Conservation (phyloP, 1,139 yeast genomes). For the Pichia sp. region DNA sequence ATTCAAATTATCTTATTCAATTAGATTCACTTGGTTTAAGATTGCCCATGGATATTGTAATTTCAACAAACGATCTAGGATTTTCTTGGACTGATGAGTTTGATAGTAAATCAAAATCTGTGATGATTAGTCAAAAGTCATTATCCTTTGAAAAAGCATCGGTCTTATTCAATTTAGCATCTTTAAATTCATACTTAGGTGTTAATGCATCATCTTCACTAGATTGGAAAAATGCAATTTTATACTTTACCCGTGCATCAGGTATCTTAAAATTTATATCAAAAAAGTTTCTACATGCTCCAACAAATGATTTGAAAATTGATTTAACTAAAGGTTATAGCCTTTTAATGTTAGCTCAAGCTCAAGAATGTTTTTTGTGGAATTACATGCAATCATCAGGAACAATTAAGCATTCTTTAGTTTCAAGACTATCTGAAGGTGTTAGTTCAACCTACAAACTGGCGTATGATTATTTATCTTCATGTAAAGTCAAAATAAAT, state of each 20-base stretch:
- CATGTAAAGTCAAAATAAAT: constrained; percentile 2
- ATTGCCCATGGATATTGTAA: constrained; percentile 45
- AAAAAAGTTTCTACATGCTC: constrained; percentile 86
- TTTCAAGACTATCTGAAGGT: constrained; percentile 65
- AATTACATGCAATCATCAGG: constrained; percentile 46
- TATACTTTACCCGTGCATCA: constrained; percentile 66
- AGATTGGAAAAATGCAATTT: constrained; percentile 55
- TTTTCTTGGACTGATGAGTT: constrained; percentile 84
- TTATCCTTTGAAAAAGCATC: constrained; percentile 89
- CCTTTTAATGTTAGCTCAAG: constrained; percentile 72
- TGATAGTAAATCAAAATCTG: constrained; percentile 33
- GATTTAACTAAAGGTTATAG: constrained; percentile 61
- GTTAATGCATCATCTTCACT: constrained; percentile 30
- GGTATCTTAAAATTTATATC: constrained; percentile 68
- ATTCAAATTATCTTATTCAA: constrained; percentile 73
- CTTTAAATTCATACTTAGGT: constrained; percentile 46
- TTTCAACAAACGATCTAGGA: constrained; percentile 31
- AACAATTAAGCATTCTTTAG: constrained; percentile 50
- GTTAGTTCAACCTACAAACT: constrained; percentile 51
- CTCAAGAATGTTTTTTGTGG: constrained; percentile 75
- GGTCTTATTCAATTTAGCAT: constrained; percentile 68
- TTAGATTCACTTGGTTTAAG: constrained; percentile 74
- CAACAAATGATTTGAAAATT: constrained; percentile 69
- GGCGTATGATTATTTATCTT: constrained; percentile 36
- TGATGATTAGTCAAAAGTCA: constrained; percentile 51